Percentiles rank a stretch among this genome's conserved stretches.
Conservation (phyloP, 768 basidiomycete genomes). For the Rhizopogon vulgaris region DNA sequence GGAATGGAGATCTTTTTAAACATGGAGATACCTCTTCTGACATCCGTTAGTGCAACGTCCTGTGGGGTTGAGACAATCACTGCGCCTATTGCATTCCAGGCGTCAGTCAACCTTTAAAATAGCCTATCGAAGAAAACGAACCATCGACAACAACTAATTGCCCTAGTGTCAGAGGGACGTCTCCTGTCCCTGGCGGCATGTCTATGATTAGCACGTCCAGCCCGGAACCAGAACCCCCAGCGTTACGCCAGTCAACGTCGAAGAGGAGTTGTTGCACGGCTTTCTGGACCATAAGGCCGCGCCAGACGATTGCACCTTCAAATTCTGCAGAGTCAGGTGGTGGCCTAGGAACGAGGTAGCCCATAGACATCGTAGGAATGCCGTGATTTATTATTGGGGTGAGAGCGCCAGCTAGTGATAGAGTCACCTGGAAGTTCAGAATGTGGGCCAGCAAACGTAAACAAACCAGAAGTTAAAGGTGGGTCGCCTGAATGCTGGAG, state of each 20-base stretch:
- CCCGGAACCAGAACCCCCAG: conserved; percentile 28
- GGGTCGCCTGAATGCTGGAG: conserved; percentile 77
- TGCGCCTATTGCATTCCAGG: conserved; percentile 48
- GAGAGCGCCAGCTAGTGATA: conserved; percentile 62
- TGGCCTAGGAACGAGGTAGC: conserved; percentile 73
- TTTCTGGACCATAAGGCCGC: conserved; percentile 97
- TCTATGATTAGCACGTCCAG: conserved; percentile 89
- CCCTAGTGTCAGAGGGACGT: conserved; percentile 88
- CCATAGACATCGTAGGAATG: conserved; percentile 94
- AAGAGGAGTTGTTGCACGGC: conserved; percentile 95
- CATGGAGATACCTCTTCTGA: conserved; percentile 90
- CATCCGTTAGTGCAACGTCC: conserved; percentile 87
- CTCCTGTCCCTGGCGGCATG: conserved; percentile 96
- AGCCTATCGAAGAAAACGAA: conserved; percentile 27
- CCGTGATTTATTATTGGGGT: conserved; percentile 85
- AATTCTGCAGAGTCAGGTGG: conserved; percentile 42
- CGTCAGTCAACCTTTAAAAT: not conserved
- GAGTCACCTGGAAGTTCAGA: not conserved
- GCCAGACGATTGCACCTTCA: conserved; percentile 88
- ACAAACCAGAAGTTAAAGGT: conserved; percentile 60
- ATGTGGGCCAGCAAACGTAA: conserved; percentile 13
- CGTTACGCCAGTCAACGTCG: conserved; percentile 82
- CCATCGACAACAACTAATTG: conserved; percentile 84
- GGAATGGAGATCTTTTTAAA: conserved; percentile 85
- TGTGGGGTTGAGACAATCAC: conserved; percentile 96